Evolutionary conservation across 2,329 filamentous ascomycete genomes (phyloP).

Genomic region (Orbilia oligospora): DNA sequence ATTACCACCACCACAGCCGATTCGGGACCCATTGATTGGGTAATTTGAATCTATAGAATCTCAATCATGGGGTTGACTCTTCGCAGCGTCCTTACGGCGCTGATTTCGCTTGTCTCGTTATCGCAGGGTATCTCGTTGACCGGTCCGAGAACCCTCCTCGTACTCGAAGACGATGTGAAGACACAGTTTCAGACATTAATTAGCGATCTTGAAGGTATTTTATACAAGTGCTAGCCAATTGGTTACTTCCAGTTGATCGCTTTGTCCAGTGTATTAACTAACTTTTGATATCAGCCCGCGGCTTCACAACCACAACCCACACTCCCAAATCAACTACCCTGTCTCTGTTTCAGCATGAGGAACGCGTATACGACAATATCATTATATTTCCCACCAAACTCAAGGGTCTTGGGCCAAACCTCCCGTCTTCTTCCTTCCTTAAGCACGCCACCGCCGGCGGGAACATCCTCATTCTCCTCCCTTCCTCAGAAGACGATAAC

Average conservation of each 20-base stretch:
- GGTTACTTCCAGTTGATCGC: constrained; percentile 41
- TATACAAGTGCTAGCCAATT: constrained; percentile 43
- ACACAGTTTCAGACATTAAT: constrained; percentile 86
- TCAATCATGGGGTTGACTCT: constrained; percentile 50
- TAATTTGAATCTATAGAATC: constrained; percentile 14
- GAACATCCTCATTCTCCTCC: constrained; percentile 90
- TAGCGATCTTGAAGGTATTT: constrained; percentile 77
- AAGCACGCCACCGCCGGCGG: constrained; percentile 92
- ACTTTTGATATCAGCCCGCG: constrained; percentile 75
- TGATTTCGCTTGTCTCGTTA: constrained; percentile 61
- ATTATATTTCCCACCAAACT: constrained; percentile 88
- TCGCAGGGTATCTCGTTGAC: constrained; percentile 66
- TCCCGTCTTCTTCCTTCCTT: constrained; percentile 87
- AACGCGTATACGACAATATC: constrained; percentile 90
- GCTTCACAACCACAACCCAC: constrained; percentile 84
- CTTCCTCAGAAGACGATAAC: constrained; percentile 72
- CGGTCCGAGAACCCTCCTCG: constrained; percentile 84
- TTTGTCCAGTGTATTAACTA: neutral
- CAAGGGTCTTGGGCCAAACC: constrained; percentile 90
- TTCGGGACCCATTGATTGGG: constrained; percentile 48
- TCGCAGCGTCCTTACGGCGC: constrained; percentile 53
- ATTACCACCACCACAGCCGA: constrained; percentile 28
- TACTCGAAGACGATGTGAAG: constrained; percentile 89
- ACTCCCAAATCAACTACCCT: constrained; percentile 85
- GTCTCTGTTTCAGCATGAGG: constrained; percentile 85